Base-by-base conservation (phyloP, 768 basidiomycete species). In the Agaricus blazei region DNA sequence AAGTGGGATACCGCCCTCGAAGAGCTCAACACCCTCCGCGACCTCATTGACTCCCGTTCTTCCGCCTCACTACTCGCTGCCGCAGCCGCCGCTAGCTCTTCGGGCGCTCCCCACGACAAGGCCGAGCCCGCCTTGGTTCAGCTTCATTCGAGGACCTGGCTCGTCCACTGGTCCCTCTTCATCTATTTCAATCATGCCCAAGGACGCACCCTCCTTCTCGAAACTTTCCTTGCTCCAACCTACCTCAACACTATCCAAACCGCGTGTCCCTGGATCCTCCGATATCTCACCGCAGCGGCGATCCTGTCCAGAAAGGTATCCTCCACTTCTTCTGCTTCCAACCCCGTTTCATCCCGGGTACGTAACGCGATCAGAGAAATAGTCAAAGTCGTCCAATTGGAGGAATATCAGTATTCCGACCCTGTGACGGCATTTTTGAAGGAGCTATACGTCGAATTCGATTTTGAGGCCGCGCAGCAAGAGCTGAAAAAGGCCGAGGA, bases 221-320 rank as follows among this genome's bases (percentile, higher is more conserved):
- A 98, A 67, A 93, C 91, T 0, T 99, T 98, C 86, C 87, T 98
- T 67, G 82, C 90, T 19, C 95, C 95, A 1, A 90, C 90, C 0
- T 98, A 98, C 77, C 88, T 99, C 69, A 97, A 98, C 75, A 98
- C 97, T 11, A 95, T 98, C 68, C 97, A 98, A 70, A 97, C 95
- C 0, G 85, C 93, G 3, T 90, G 80, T 52, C 95, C 96, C 0
- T 97, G 95, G 89, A 81, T 98, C 63, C 78, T 98, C 52, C 87
- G 97, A 48, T 98, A 98, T 76, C 84, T 98, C 60, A 86, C 93
- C 19, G 86, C 90, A 24, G 94, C 97, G 4, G 93, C 94, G 38
- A 85, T 99, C 62, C 85, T 98, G 63, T 90, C 92, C 15, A 86
- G 93, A 62, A 90, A 93, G 67, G 74, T 82, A 14, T 77, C 88